A percentile compares a stretch with the other conserved stretches of the same genome.
phyloP scores from a whole-genome alignment of 257 asterid genomes.

The Capsicum rhomboideum region DNA sequence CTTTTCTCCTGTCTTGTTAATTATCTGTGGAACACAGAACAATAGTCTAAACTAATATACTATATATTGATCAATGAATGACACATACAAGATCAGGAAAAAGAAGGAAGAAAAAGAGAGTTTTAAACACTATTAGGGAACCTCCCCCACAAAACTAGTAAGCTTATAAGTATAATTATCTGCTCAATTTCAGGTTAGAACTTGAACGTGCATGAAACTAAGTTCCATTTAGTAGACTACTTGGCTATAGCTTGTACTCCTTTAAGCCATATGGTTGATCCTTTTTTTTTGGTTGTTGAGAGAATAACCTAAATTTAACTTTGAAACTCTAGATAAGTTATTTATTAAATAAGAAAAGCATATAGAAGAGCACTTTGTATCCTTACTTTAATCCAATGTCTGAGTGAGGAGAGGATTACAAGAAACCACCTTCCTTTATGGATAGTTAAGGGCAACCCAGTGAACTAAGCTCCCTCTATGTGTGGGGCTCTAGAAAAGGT shows the following conservation, averaged over 20 bases:
- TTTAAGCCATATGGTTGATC: background rate
- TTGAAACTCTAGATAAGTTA: background rate
- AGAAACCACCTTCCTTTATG: background rate
- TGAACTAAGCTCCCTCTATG: background rate
- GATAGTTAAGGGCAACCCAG: accelerated
- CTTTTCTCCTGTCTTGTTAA: background rate
- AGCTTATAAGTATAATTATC: background rate
- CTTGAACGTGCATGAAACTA: background rate
- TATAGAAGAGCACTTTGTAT: background rate
- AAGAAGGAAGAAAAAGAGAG: background rate
- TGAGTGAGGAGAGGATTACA: background rate
- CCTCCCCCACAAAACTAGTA: background rate
- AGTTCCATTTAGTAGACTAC: background rate
- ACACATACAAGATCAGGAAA: background rate
- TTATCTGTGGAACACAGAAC: background rate
- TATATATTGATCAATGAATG: background rate
- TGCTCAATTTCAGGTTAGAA: background rate
- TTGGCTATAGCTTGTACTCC: background rate
- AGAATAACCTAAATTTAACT: background rate
- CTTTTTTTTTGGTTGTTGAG: background rate
- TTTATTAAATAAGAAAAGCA: background rate
- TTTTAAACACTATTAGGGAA: background rate
- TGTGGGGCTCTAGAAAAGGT: background rate
- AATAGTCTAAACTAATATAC: background rate
- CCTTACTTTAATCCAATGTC: background rate